phyloP scores from a whole-genome alignment of 2,329 filamentous ascomycete species.

The Aspergillus sp. region DNA sequence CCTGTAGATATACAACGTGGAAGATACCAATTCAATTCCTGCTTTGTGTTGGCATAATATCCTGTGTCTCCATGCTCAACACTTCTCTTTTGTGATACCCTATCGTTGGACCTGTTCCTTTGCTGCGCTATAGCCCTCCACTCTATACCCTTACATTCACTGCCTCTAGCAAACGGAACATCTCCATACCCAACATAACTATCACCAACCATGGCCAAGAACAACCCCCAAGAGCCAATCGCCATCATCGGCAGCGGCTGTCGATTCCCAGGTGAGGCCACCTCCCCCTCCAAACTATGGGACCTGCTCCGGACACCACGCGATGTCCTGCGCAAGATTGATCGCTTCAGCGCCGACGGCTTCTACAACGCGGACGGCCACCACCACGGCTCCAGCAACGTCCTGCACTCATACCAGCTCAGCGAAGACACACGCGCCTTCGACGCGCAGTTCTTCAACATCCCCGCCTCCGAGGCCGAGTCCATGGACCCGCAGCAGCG shows the following conservation, averaged over 20 bases:
- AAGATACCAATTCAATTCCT: too few relatives aligned
- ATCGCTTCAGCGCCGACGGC: conserved; percentile 1
- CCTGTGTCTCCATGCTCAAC: too few relatives aligned
- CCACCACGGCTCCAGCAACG: conserved; percentile 11
- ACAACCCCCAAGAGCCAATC: conserved; percentile 4
- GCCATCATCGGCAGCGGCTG: conserved; percentile 16
- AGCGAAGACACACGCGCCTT: conserved; percentile 6
- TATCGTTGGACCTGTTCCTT: too few relatives aligned
- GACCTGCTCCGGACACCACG: conserved; percentile 1
- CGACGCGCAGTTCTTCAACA: conserved; percentile 14
- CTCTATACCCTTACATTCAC: too few relatives aligned
- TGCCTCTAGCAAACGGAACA: too few relatives aligned
- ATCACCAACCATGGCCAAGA: background rate
- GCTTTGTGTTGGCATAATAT: too few relatives aligned
- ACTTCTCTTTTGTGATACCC: too few relatives aligned
- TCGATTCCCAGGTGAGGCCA: conserved; percentile 7
- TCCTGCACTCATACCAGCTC: background rate
- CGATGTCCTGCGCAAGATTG: background rate
- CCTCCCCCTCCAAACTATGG: conserved; percentile 7
- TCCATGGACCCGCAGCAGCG: conserved; percentile 15
- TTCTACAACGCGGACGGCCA: conserved; percentile 7
- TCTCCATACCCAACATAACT: too few relatives aligned
- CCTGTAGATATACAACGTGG: too few relatives aligned
- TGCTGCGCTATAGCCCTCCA: too few relatives aligned
- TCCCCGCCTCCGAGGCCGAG: background rate